Conservation (phyloP, 768 basidiomycete species). For the Psilocybe sp. region DNA sequence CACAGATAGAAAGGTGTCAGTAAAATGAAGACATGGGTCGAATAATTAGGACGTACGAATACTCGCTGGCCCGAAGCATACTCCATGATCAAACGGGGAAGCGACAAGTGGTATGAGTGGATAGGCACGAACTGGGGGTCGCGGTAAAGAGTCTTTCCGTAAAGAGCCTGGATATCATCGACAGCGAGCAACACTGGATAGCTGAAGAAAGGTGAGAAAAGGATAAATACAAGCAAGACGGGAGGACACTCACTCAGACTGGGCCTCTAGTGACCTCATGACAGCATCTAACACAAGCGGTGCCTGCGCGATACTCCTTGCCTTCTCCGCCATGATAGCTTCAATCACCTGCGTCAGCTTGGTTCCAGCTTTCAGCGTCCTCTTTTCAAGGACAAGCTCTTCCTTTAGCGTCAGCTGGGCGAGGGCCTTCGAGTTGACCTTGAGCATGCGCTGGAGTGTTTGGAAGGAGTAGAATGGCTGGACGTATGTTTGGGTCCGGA, state of each 20-base stretch:
- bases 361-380: conserved; percentile 46
- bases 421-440: conserved; percentile 53
- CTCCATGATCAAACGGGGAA: conserved; percentile 77
- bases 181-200: conserved; percentile 79
- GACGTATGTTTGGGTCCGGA: conserved; percentile 72
- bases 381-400: conserved; percentile 45
- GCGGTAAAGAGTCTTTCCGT: conserved; percentile 63
- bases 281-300: conserved; percentile 57
- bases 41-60: conserved; percentile 51
- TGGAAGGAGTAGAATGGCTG: conserved; percentile 67
- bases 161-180: conserved; percentile 86
- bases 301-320: conserved; percentile 39
- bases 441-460: conserved; percentile 57
- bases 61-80: conserved; percentile 66
- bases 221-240: not conserved
- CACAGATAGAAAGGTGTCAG: not conserved
- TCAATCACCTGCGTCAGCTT: conserved; percentile 53
- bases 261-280: conserved; percentile 58
- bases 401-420: conserved; percentile 36
- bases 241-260: conserved; percentile 52
- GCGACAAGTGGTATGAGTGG: conserved; percentile 72
- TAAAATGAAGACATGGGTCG: not conserved
- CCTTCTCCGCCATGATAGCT: conserved; percentile 45
- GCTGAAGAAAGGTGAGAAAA: conserved; percentile 31
- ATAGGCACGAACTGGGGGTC: conserved; percentile 70